phyloP scores from a whole-genome alignment of 1,139 yeast species.

The Geotrichum reessii region DNA sequence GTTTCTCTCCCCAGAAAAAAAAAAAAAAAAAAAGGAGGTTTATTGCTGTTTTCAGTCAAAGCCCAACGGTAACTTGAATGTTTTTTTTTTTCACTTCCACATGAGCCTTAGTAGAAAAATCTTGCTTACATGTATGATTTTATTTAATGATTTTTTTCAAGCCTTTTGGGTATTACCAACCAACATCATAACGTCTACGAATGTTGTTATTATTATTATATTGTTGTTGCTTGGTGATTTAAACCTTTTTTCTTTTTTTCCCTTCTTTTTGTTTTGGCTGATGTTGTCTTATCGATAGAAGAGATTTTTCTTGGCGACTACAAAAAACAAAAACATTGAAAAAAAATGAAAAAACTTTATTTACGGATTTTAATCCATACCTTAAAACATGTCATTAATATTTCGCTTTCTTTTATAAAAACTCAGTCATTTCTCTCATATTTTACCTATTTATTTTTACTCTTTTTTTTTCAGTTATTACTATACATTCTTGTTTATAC shows the following conservation, averaged over 20 bases:
- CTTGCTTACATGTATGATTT: too few relatives aligned
- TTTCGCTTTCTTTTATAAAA: not conserved
- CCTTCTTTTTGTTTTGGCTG: not conserved
- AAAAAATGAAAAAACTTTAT: not conserved
- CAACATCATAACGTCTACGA: not conserved
- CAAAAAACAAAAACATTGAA: not conserved
- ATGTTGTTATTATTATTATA: not conserved
- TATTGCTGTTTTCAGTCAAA: not conserved
- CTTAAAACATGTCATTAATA: not conserved
- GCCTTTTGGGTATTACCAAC: too few relatives aligned
- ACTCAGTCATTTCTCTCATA: not conserved
- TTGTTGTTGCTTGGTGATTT: not conserved
- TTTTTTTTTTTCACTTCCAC: too few relatives aligned
- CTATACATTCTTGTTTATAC: not conserved
- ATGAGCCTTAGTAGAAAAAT: too few relatives aligned
- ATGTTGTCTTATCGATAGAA: conserved; percentile 1
- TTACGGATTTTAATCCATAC: not conserved
- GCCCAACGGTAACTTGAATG: too few relatives aligned
- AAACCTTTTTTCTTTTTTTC: not conserved
- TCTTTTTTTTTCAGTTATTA: not conserved
- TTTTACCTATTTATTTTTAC: conserved; percentile 1
- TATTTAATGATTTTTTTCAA: too few relatives aligned
- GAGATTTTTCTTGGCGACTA: not conserved
- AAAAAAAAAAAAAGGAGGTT: not conserved
- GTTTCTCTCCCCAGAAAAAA: too few relatives aligned